Base-by-base conservation (phyloP, 2,329 filamentous ascomycete species). In the Bipolaris cookei region DNA sequence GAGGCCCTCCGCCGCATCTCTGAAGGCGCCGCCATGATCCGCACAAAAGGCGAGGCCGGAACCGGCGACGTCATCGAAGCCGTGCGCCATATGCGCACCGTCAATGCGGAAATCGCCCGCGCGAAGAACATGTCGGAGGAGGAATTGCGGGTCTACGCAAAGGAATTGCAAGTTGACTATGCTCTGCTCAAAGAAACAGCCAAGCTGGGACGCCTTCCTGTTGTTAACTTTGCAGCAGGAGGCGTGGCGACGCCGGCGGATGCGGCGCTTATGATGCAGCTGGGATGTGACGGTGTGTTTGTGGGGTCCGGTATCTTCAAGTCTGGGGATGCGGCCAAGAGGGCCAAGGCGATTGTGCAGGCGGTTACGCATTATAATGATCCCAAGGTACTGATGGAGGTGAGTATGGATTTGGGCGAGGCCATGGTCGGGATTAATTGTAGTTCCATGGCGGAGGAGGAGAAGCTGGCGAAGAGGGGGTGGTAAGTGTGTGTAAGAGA, bases 171-270 rank as follows among this genome's bases (percentile, higher is more conserved):
- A 62, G 88, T 86, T 53, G 90, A 95, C 55, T 91, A 87, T 56
- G 86, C 87, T 7, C 82, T 99, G 60, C 85, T 99, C 32, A 90
- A 88, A 77, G 88, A 97, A 83, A 94, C 91, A 0, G 94, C 92
- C 1, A 87, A 92, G 82, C 83, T 96, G 63, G 92, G 92, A 41
- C 85, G 95, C 48, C 82, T 99, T 52, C 95, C 95, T 2, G 94
- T 98, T 0, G 95, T 99, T 64, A 98, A 98, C 83, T 98, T 99
- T 69, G 95, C 95, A 0, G 95, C 95, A 3, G 95, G 95, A n/a
- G 95, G 95, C 56, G 90, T 99, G n/a, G 95, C 95, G n/a, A 99
- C 95, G 1, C 95, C 95, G 0, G 95, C 95, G 0, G 95, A 99
- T 78, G 95, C 95, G 0, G 95, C 95, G 2, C 83, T 99, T 81